Evolutionary conservation across 495 filamentous ascomycete genomes (phyloP).

Genomic region (Neurospora tetraspora): DNA sequence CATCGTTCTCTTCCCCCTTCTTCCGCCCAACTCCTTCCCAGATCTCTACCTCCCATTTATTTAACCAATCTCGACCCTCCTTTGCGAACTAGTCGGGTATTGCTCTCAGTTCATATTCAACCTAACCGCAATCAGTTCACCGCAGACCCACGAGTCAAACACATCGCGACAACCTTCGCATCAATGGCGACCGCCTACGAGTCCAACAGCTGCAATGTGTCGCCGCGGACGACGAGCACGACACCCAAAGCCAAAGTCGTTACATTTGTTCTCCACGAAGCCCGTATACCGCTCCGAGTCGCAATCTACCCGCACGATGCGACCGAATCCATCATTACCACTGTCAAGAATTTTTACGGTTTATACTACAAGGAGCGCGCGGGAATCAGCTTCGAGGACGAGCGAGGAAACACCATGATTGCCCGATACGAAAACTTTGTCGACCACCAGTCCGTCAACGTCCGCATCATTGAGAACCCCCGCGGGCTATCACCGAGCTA

Average conservation of each 20-base stretch:
- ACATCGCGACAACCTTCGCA: background rate
- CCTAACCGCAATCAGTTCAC: background rate
- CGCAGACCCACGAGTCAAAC: background rate
- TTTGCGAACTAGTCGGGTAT: background rate
- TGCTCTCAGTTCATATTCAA: background rate
- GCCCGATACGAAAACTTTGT: constrained; percentile 89
- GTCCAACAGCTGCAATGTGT: constrained; percentile 31
- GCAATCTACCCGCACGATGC: constrained; percentile 87
- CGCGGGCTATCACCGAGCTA: constrained; percentile 30
- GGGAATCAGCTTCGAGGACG: constrained; percentile 86
- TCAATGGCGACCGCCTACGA: constrained; percentile 11
- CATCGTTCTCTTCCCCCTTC: background rate
- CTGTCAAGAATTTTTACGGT: constrained; percentile 96
- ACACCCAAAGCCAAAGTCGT: constrained; percentile 76
- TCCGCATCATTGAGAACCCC: constrained; percentile 68
- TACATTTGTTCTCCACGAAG: constrained; percentile 72
- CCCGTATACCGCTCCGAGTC: constrained; percentile 80
- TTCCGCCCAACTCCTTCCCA: background rate
- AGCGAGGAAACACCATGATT: constrained; percentile 76
- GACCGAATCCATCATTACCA: constrained; percentile 91
- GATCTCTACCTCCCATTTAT: background rate
- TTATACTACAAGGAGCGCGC: constrained; percentile 52
- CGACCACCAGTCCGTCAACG: constrained; percentile 81
- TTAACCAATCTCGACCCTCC: background rate
- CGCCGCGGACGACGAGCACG: constrained; percentile 30